Evolutionary conservation across 306 rosid genomes (phyloP), one percentile per base, ranked within the genome.

Genomic region (Castanospermum australe): DNA sequence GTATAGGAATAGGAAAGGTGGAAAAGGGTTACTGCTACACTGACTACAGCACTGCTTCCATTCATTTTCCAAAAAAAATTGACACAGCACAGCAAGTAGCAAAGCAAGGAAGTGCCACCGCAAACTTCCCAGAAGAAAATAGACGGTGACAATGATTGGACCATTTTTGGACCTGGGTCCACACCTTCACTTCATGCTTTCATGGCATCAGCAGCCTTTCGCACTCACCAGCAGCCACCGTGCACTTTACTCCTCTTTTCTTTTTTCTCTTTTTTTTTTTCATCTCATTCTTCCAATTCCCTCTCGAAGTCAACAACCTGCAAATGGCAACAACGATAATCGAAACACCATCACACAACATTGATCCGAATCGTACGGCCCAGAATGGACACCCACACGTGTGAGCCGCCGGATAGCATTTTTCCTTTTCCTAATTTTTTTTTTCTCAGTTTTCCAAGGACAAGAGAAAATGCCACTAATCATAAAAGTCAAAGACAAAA

Each of bases 241-340:
- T 22, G 14, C 71, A 70, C 73, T 75, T 59, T 5, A 33, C 75
- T 67, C 67, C 9, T 11, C 25, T 24, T 32, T 36, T 4, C 6
- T 28, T 57, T 14, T 59, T 24, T 25, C 5, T 17, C 25, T 8
- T 7, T 22, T 36, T 32, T 60, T 38, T 28, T 11, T 60, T 38
- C 54, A 55, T 73, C 68, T 71, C 73, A 13, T 15, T 11, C 33
- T 68, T 41, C 1, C 4, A 0, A 48, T 20, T 21, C 13, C 11
- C 6, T 39, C 5, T 66, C 18, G 45, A 59, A 51, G 70, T 79
- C 89, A 66, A 71, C 81, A 76, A 54, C 63, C 67, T 77, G 81
- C 73, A 4, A 75, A 20, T 17, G 24, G 17, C 79, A 42, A 80
- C 5, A n/a, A 14, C 28, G 9, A 9, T 55, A n/a, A 42, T 8